phyloP scores from a whole-genome alignment of 2,329 filamentous ascomycete genomes.

The Shiraia sp. region DNA sequence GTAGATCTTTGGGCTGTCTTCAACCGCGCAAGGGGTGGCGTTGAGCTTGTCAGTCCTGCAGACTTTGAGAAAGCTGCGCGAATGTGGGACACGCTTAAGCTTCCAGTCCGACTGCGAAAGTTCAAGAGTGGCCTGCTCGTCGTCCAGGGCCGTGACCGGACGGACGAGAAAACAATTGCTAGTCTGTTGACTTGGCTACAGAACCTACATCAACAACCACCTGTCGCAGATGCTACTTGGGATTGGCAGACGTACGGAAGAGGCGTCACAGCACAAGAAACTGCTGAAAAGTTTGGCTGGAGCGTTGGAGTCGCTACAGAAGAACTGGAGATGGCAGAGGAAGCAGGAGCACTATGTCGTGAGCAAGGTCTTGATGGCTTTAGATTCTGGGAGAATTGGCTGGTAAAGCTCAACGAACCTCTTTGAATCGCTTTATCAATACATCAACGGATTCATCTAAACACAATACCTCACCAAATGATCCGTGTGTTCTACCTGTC shows the following conservation, averaged over 20 bases:
- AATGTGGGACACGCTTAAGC: constrained; percentile 82
- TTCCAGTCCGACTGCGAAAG: constrained; percentile 82
- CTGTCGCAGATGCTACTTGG: constrained; percentile 69
- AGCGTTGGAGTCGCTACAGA: constrained; percentile 94
- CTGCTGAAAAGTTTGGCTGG: constrained; percentile 90
- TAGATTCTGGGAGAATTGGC: constrained; percentile 86
- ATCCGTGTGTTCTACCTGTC: no score
- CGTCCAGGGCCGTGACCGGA: constrained; percentile 84
- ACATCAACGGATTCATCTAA: no score
- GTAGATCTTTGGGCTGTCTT: constrained; percentile 64
- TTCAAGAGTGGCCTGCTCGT: constrained; percentile 96
- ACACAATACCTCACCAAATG: no score
- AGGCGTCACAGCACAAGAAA: constrained; percentile 87
- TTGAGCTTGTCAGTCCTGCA: constrained; percentile 87
- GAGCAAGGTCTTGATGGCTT: constrained; percentile 91
- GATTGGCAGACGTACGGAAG: constrained; percentile 78
- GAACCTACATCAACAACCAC: constrained; percentile 69
- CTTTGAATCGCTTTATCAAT: no score
- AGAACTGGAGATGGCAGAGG: constrained; percentile 96
- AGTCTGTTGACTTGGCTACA: constrained; percentile 77
- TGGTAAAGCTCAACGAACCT: constrained; percentile 21
- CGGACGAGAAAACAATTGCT: constrained; percentile 85
- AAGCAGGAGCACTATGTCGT: constrained; percentile 81
- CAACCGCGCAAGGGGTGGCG: constrained; percentile 88
- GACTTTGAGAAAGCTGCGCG: constrained; percentile 90